A percentile compares a stretch with the other conserved stretches of the same genome.
Evolutionary conservation across 768 basidiomycete species (phyloP).

Genomic region (Pleurotus citrinopileatus): DNA sequence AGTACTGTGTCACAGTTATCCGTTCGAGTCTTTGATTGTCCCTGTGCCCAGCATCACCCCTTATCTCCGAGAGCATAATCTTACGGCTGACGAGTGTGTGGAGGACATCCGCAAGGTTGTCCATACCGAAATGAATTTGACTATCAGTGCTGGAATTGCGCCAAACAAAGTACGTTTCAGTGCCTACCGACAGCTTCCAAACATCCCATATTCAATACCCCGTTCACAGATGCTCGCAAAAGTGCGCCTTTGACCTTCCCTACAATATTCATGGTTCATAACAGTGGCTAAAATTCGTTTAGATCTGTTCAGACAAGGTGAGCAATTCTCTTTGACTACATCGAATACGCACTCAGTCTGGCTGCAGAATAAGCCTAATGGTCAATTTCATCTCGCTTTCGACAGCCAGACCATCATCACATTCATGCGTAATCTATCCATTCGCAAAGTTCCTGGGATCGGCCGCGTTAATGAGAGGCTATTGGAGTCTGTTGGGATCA

Average conservation of each 20-base stretch:
- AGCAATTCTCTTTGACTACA: conserved; percentile 8
- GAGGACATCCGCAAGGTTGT: conserved; percentile 73
- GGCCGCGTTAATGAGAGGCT: conserved; percentile 89
- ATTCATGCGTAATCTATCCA: conserved; percentile 81
- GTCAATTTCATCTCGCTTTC: conserved; percentile 79
- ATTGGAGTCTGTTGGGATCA: conserved; percentile 83
- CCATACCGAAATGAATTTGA: conserved; percentile 75
- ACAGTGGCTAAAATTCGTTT: neutral
- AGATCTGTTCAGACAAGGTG: conserved; percentile 94
- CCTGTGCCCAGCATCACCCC: conserved; percentile 62
- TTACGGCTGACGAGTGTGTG: conserved; percentile 75
- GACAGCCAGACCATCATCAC: conserved; percentile 56
- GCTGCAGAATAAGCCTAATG: conserved; percentile 87
- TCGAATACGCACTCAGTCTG: neutral
- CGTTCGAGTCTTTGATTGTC: neutral
- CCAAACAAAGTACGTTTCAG: conserved; percentile 78
- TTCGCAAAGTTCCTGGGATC: conserved; percentile 86
- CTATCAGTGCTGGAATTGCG: conserved; percentile 93
- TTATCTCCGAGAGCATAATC: conserved; percentile 68
- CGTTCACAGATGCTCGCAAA: conserved; percentile 81
- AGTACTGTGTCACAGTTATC: conserved; percentile 18
- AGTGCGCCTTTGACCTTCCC: conserved; percentile 35
- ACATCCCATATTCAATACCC: conserved; percentile 13
- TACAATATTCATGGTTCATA: neutral
- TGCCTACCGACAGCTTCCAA: conserved; percentile 7